Evolutionary conservation across 495 filamentous ascomycete species (phyloP), one percentile per base, ranked within the genome.

Genomic region (Massariosphaeria phaeospora): DNA sequence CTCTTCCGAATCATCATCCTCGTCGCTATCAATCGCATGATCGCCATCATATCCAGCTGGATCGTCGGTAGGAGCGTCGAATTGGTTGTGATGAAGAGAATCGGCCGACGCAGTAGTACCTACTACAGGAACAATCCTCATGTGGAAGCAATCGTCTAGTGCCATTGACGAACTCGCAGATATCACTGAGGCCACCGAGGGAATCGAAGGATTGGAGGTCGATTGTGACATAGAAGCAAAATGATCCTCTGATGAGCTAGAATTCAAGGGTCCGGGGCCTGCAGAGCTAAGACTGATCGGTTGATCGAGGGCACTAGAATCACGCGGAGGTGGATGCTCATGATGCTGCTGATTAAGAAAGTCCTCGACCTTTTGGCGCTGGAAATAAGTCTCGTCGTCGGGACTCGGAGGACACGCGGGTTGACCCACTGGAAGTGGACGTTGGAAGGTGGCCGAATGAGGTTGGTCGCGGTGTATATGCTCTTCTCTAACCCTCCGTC

Each of bases 41-140:
- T 43, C 74, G 1, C 69, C 75, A 33, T 70, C 74, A 54, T 80
- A 79, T 10, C 76, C 75, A 17, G 76, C 76, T 17, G 78, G 75
- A 29, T 80, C 75, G 8, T 79, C 76, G 6, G 55, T 31, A 12
- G 56, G 48, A 33, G 61, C 55, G 27, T 65, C 3, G 61, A 49
- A 56, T 29, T 56, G 51, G 30, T 56, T 13, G 55, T 55, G 26
- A 60, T 49, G 47, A 61, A 64, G 60, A 57, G 69, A 57, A 20
- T 69, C 59, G 34, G 55, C 26, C 9, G 64, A 29, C 36, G 55
- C 18, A 51, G 62, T 25, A 23, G 61, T 55, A 10, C 64, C 55
- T n/a, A 46, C 47, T 30, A 13, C 30, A 4, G 52, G 41, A 27
- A 55, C 10, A 3, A 23, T 31, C 25, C 48, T 20, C 24, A 23